Conservation (phyloP, 345 rosid genomes). For the Camelina hispida region DNA sequence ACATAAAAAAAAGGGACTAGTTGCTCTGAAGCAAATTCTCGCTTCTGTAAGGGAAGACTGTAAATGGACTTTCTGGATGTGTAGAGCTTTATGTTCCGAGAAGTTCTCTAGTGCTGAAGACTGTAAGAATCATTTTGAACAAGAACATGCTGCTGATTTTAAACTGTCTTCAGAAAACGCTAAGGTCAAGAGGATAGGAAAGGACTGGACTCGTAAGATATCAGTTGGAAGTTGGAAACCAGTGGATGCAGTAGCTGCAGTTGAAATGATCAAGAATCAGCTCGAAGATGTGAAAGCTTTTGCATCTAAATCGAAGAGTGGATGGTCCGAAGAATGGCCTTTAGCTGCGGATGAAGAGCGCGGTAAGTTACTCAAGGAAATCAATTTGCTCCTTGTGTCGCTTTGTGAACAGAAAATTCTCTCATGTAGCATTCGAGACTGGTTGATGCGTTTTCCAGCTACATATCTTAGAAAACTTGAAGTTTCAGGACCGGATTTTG, state of each 20-base stretch:
- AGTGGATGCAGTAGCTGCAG: constrained; percentile 21
- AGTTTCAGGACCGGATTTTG: neutral
- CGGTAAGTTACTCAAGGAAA: constrained; percentile 23
- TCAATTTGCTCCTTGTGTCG: constrained; percentile 14
- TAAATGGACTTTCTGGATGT: constrained; percentile 34
- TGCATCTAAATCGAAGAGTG: constrained; percentile 3
- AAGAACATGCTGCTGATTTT: constrained; percentile 21
- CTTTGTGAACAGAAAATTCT: neutral
- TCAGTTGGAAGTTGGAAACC: constrained; percentile 22
- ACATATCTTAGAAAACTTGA: constrained; percentile 8
- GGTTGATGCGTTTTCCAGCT: constrained; percentile 21
- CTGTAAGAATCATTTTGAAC: constrained; percentile 33
- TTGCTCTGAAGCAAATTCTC: constrained; percentile 5
- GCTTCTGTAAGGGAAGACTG: neutral
- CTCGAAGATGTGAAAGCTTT: neutral
- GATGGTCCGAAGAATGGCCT: constrained; percentile 39
- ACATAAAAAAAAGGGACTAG: neutral
- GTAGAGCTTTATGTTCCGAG: constrained; percentile 9
- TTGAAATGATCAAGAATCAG: constrained; percentile 24
- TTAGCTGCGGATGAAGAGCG: constrained; percentile 31
- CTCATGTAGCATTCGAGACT: constrained; percentile 28
- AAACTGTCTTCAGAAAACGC: neutral
- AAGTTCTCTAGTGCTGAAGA: constrained; percentile 9
- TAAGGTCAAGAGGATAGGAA: constrained; percentile 1
- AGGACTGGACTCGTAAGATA: constrained; percentile 19